Evolutionary conservation across 352 stramenopile genomes (phyloP).

Genomic region (Sclerospora graminicola): DNA sequence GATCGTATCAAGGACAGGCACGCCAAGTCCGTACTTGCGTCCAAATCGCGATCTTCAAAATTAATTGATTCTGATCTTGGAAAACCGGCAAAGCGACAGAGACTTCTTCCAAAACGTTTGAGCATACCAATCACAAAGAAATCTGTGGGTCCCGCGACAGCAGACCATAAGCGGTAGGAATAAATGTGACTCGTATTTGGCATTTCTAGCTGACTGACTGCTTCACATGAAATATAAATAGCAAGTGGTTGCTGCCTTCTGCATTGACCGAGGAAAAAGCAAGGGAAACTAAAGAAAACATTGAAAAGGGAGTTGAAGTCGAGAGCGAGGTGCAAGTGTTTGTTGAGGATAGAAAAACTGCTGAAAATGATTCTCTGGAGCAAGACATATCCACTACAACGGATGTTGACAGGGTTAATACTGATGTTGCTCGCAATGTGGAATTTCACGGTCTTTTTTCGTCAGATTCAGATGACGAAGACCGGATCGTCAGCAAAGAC

Average conservation of each 20-base stretch:
- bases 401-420: conserved; percentile 1
- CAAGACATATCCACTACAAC: neutral
- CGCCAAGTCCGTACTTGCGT: conserved; percentile 59
- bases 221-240: conserved; percentile 1
- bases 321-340: neutral
- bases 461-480: conserved; percentile 19
- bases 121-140: conserved; percentile 4
- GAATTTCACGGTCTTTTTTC: conserved; percentile 17
- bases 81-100: conserved; percentile 14
- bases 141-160: conserved; percentile 2
- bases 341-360: neutral
- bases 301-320: conserved; percentile 29
- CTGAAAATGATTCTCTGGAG: neutral
- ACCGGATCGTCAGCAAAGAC: neutral
- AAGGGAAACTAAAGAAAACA: conserved; percentile 20
- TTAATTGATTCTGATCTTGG: conserved; percentile 26
- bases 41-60: conserved; percentile 58
- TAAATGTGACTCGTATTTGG: neutral
- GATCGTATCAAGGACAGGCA: conserved; percentile 75
- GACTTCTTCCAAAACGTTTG: conserved; percentile 7
- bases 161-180: conserved; percentile 16
- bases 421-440: conserved; percentile 9
- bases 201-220: neutral
- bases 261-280: conserved; percentile 28
- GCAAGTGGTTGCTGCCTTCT: conserved; percentile 21